Conservation (phyloP, 2,329 filamentous ascomycete genomes). For the Botrytis aclada region DNA sequence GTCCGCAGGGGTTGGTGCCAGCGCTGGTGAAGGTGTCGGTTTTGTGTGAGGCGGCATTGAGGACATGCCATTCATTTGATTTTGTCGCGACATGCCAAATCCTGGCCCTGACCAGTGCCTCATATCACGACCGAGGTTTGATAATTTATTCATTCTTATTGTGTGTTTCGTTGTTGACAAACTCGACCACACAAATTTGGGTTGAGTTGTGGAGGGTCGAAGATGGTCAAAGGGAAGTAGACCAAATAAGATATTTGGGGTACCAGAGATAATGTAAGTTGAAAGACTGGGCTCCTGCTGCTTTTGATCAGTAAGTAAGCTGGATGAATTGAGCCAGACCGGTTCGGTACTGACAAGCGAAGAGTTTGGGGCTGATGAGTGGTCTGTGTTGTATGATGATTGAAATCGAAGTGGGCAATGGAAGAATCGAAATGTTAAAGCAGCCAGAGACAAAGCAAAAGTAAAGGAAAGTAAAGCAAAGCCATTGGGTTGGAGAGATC, state of each 20-base stretch:
- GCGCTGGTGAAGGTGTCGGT: slow-evolving; percentile 52
- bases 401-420: not conserved
- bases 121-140: slow-evolving; percentile 67
- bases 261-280: slow-evolving; percentile 18
- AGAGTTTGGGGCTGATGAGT: not conserved
- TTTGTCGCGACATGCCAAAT: slow-evolving; percentile 59
- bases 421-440: not conserved
- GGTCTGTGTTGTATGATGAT: not conserved
- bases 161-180: slow-evolving; percentile 10
- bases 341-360: slow-evolving; percentile 9
- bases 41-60: slow-evolving; percentile 55
- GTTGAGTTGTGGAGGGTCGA: slow-evolving; percentile 12
- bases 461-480: not conserved
- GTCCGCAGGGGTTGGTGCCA: slow-evolving; percentile 69
- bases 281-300: slow-evolving; percentile 16
- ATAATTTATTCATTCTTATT: slow-evolving; percentile 65
- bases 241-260: slow-evolving; percentile 16
- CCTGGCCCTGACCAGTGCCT: slow-evolving; percentile 65
- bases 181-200: slow-evolving; percentile 16
- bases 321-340: slow-evolving; percentile 1
- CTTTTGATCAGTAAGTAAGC: slow-evolving; percentile 14
- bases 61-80: slow-evolving; percentile 38
- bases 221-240: slow-evolving; percentile 14
- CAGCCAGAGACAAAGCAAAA: not conserved
- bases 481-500: not conserved